Evolutionary conservation across 768 basidiomycete species (phyloP).

Genomic region (Cystofilobasidium bisporidii): DNA sequence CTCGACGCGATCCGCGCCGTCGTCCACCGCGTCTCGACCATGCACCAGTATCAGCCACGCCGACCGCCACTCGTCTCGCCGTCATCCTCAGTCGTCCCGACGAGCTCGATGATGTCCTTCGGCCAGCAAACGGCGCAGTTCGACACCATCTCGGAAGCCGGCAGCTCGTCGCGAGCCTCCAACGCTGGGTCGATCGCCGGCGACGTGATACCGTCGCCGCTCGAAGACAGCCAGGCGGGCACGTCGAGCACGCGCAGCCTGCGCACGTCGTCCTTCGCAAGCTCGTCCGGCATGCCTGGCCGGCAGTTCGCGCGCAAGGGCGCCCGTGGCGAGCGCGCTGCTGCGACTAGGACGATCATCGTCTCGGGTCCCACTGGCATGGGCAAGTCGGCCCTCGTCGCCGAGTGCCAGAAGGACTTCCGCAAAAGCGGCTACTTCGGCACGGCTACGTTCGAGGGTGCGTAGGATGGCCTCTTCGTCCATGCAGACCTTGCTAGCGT

Average conservation of each 20-base stretch:
- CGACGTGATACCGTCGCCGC: neutral
- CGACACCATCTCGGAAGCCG: neutral
- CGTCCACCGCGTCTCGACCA: slow-evolving; percentile 54
- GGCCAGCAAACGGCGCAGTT: neutral
- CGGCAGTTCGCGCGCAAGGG: neutral
- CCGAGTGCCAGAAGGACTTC: slow-evolving; percentile 9
- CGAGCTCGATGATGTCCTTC: neutral
- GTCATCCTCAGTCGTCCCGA: neutral
- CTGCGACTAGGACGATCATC: slow-evolving; percentile 7
- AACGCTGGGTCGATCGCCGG: neutral
- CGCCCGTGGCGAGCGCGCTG: neutral
- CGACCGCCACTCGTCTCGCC: neutral
- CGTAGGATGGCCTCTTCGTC: no score
- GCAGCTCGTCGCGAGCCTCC: neutral
- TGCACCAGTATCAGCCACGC: slow-evolving; percentile 33
- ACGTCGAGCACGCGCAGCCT: neutral
- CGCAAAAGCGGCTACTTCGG: slow-evolving; percentile 18
- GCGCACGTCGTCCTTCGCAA: neutral
- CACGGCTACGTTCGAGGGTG: slow-evolving; percentile 14
- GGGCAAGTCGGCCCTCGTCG: slow-evolving; percentile 18
- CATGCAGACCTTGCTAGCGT: no score
- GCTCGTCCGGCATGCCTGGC: neutral
- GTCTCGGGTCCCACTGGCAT: slow-evolving; percentile 10
- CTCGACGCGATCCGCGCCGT: slow-evolving; percentile 59
- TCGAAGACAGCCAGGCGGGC: neutral